Evolutionary conservation across 1,139 yeast genomes (phyloP).

Genomic region (Taiozyma sp.): DNA sequence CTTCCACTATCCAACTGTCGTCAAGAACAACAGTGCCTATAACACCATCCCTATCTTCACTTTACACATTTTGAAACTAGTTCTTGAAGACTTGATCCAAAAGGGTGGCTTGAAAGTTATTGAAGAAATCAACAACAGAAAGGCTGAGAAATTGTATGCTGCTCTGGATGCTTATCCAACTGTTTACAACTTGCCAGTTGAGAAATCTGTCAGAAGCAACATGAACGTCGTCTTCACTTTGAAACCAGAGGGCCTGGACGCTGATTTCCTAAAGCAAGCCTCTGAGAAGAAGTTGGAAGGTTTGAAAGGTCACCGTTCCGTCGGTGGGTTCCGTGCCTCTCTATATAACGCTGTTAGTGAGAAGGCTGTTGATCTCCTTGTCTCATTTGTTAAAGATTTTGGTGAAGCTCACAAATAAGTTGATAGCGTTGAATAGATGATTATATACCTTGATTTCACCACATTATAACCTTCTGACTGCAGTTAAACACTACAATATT

Average conservation of each 20-base stretch:
- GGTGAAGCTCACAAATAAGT: conserved; percentile 40
- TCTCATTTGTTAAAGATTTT: conserved; percentile 52
- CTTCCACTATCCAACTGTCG: conserved; percentile 81
- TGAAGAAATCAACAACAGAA: conserved; percentile 48
- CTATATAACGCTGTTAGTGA: conserved; percentile 81
- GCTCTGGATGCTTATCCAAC: conserved; percentile 64
- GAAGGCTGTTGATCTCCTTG: conserved; percentile 48
- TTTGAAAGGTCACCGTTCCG: conserved; percentile 93
- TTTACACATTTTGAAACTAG: conserved; percentile 78
- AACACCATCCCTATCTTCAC: conserved; percentile 95
- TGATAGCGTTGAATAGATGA: conserved; percentile 11
- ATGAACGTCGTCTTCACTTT: conserved; percentile 94
- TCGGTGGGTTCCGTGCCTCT: conserved; percentile 95
- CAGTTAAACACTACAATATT: too few relatives aligned
- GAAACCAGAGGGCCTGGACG: conserved; percentile 56
- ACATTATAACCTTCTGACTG: too few relatives aligned
- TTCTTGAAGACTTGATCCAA: conserved; percentile 48
- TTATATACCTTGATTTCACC: background rate
- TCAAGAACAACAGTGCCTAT: conserved; percentile 85
- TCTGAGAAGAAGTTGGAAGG: conserved; percentile 59
- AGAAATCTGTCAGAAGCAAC: conserved; percentile 62
- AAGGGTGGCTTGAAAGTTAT: conserved; percentile 45
- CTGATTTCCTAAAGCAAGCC: conserved; percentile 57
- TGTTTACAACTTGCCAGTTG: conserved; percentile 66
- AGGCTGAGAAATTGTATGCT: conserved; percentile 58